Evolutionary conservation across 345 rosid genomes (phyloP).

Genomic region (Gossypium australe): DNA sequence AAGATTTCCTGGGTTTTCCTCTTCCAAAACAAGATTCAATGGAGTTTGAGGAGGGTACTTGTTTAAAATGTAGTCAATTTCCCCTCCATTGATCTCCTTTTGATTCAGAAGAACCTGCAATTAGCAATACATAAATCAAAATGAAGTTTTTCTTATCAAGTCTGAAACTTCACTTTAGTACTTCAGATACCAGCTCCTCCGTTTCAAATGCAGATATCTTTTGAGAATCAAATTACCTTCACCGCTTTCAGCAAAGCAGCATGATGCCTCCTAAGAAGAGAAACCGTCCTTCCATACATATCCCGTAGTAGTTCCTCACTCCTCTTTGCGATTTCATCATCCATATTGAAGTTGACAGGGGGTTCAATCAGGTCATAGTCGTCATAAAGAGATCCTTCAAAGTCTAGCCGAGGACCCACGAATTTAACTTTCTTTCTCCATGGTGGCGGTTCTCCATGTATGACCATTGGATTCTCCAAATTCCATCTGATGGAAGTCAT

Average conservation of each 20-base stretch:
- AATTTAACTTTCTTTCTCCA: slow-evolving; percentile 74
- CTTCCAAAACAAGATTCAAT: slow-evolving; percentile 50
- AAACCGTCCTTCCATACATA: slow-evolving; percentile 57
- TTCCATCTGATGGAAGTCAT: slow-evolving; percentile 67
- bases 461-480: slow-evolving; percentile 85
- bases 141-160: not conserved
- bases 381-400: slow-evolving; percentile 88
- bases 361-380: slow-evolving; percentile 70
- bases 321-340: slow-evolving; percentile 70
- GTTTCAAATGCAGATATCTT: not conserved
- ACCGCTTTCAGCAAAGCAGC: slow-evolving; percentile 77
- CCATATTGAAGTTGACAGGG: slow-evolving; percentile 76
- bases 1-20: slow-evolving; percentile 70
- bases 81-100: slow-evolving; percentile 77
- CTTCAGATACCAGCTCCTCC: not conserved
- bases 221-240: slow-evolving; percentile 43
- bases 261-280: slow-evolving; percentile 67
- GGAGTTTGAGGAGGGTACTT: slow-evolving; percentile 77
- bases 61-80: slow-evolving; percentile 64
- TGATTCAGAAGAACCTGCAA: slow-evolving; percentile 67
- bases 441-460: slow-evolving; percentile 89
- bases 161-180: not conserved
- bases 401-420: slow-evolving; percentile 84
- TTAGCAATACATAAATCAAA: not conserved
- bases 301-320: slow-evolving; percentile 56